These are phyloP conservation scores for Schizopora paradoxa DNA, from an alignment of 1,284 basidiomycete genomes.

Conservation along the genomic window DNA sequence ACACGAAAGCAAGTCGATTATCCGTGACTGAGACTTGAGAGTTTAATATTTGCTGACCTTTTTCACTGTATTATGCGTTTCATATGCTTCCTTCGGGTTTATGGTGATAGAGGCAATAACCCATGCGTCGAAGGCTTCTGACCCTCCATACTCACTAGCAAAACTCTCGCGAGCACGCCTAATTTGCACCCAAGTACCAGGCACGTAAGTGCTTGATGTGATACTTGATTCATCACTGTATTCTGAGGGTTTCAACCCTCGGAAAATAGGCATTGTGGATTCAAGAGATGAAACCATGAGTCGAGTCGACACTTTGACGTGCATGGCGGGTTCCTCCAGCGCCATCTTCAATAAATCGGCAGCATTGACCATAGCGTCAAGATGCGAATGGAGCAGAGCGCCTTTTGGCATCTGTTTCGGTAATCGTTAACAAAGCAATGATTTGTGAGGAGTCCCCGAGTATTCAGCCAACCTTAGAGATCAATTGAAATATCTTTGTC, in stretches of 20 bases:
- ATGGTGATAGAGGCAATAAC: constrained; percentile 52
- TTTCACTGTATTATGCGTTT: constrained; percentile 58
- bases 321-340: constrained; percentile 51
- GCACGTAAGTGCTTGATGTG: constrained; percentile 39
- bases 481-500: constrained; percentile 53
- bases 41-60: constrained; percentile 39
- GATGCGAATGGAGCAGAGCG: constrained; percentile 61
- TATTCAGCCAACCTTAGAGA: constrained; percentile 57
- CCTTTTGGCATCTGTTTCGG: constrained; percentile 66
- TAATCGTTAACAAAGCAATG: too few relatives aligned
- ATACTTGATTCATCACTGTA: constrained; percentile 34
- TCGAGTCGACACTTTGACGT: constrained; percentile 41
- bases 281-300: constrained; percentile 35
- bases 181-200: constrained; percentile 49
- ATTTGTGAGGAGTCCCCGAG: too few relatives aligned
- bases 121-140: constrained; percentile 63
- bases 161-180: constrained; percentile 48
- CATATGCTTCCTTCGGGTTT: constrained; percentile 62
- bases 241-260: constrained; percentile 34
- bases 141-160: constrained; percentile 44
- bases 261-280: constrained; percentile 45
- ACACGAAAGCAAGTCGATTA: not conserved
- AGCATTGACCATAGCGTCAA: constrained; percentile 62
- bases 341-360: constrained; percentile 46
- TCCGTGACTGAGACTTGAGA: not conserved